These are phyloP conservation scores for Backusella sp. DNA, from an alignment of 192 early-diverging fungal species.

Conservation along the genomic window DNA sequence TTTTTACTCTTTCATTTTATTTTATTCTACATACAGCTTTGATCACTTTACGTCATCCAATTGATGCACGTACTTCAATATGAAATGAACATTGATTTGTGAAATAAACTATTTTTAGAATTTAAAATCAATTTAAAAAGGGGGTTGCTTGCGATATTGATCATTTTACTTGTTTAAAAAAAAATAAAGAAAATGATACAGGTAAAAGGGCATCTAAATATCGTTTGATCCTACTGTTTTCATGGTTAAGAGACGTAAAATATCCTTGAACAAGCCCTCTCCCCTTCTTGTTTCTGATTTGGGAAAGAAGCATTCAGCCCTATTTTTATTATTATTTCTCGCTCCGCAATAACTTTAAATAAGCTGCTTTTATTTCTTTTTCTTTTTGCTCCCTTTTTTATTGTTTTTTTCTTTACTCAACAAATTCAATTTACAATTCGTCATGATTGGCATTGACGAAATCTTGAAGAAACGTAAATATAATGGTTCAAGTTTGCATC, in stretches of 20 bases:
- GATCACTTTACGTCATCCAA: neutral
- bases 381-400: neutral
- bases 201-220: no score
- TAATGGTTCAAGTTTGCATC: neutral
- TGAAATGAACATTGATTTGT: neutral
- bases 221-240: no score
- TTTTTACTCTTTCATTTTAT: no score
- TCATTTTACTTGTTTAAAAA: no score
- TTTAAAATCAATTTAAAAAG: no score
- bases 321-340: neutral
- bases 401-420: neutral
- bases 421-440: neutral
- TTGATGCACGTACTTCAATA: neutral
- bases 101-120: no score
- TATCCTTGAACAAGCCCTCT: neutral
- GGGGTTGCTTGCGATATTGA: no score
- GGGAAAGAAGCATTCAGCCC: neutral
- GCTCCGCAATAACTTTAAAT: neutral
- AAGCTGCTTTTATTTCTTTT: neutral
- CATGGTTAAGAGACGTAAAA: no score
- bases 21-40: neutral
- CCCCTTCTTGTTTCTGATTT: neutral
- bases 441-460: constrained; percentile 39
- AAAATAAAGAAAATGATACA: no score
- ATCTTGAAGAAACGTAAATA: constrained; percentile 36